These are phyloP conservation scores for Trematosphaeria pertusa DNA, from an alignment of 2,329 filamentous ascomycete genomes.

Conservation along the genomic window DNA sequence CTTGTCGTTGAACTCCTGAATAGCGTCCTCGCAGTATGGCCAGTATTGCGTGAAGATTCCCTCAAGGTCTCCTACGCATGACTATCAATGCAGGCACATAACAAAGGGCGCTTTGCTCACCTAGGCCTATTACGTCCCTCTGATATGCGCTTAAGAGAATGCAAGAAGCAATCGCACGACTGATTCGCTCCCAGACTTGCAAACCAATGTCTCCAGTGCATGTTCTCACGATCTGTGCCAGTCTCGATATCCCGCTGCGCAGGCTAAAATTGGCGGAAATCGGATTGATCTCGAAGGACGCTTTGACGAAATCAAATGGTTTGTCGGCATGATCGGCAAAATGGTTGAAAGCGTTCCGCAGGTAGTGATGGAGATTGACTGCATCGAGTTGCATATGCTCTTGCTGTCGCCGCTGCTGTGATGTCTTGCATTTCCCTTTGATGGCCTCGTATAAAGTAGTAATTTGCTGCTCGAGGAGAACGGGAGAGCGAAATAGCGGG, in stretches of 20 bases:
- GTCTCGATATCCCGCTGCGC: too few species aligned
- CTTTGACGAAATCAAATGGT: conserved; percentile 61
- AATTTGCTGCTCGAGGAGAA: conserved; percentile 9
- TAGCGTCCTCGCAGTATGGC: conserved; percentile 52
- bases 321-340: conserved; percentile 54
- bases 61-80: too few species aligned
- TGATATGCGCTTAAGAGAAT: conserved; percentile 54
- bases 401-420: neutral
- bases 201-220: too few species aligned
- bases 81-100: too few species aligned
- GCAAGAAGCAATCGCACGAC: conserved; percentile 59
- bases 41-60: too few species aligned
- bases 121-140: conserved; percentile 29
- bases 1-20: conserved; percentile 54
- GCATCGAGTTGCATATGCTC: conserved; percentile 57
- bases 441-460: neutral
- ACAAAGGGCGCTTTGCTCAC: too few species aligned
- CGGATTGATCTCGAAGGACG: conserved; percentile 54
- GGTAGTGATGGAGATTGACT: conserved; percentile 56
- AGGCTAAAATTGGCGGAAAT: conserved; percentile 58
- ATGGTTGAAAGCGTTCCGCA: conserved; percentile 60
- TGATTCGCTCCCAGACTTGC: conserved; percentile 55
- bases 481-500: conserved; percentile 7
- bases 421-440: neutral
- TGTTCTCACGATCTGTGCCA: too few species aligned